Conservation (phyloP, 2,329 filamentous ascomycete genomes). For the Keithomyces neogunnii region DNA sequence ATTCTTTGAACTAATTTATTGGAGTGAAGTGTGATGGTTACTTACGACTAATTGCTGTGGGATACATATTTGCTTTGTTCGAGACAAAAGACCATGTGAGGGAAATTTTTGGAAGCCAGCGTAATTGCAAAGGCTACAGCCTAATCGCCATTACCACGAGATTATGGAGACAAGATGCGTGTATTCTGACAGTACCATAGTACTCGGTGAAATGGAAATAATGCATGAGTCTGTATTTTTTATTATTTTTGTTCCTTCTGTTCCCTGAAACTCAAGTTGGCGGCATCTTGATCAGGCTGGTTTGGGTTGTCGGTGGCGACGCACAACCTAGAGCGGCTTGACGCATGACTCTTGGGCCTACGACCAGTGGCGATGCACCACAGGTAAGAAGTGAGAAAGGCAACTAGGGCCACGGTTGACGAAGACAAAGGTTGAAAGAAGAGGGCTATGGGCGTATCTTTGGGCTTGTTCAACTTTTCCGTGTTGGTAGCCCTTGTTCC, state of each 20-base stretch:
- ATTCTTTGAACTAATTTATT: slow-evolving; percentile 19
- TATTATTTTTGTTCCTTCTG: neutral
- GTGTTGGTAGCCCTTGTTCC: no score
- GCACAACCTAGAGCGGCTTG: no score
- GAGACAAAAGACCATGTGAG: slow-evolving; percentile 20
- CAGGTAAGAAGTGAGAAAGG: no score
- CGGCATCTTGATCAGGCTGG: no score
- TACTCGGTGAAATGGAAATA: slow-evolving; percentile 4
- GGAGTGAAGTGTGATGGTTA: slow-evolving; percentile 9
- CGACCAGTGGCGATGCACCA: no score
- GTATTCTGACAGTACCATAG: slow-evolving; percentile 13
- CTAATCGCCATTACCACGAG: slow-evolving; percentile 20
- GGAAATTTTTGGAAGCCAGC: slow-evolving; percentile 24
- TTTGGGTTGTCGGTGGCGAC: no score
- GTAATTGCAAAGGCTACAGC: slow-evolving; percentile 21
- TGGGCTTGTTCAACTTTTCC: no score
- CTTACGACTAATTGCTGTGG: slow-evolving; percentile 19
- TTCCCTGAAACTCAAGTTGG: no score
- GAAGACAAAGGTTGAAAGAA: no score
- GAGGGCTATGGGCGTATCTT: no score
- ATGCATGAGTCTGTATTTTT: neutral
- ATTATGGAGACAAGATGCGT: slow-evolving; percentile 13
- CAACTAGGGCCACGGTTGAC: no score
- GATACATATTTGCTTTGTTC: slow-evolving; percentile 19
- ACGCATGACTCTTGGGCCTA: no score